Conservation (phyloP, 805 yeast species). For the Metschnikowia orientalis region DNA sequence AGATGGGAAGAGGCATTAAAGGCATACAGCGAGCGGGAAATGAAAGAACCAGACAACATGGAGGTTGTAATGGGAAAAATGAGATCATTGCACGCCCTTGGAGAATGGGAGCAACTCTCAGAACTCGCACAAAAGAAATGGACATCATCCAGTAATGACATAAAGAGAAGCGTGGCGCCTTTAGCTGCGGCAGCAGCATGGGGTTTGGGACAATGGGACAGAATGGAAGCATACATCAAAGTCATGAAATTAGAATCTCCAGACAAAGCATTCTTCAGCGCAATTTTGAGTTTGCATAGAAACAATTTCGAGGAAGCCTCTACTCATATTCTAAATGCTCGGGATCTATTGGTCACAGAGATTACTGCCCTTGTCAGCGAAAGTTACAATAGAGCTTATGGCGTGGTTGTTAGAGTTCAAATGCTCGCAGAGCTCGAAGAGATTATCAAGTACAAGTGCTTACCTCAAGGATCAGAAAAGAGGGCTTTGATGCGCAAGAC, state of each 20-base stretch:
- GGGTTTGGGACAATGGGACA: conserved; percentile 97
- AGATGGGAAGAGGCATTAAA: conserved; percentile 97
- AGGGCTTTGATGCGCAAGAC: conserved; percentile 78
- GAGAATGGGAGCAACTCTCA: conserved; percentile 94
- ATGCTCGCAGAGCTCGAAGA: conserved; percentile 97
- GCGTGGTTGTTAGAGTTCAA: conserved; percentile 93
- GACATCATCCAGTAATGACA: conserved; percentile 68
- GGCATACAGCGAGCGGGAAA: conserved; percentile 81
- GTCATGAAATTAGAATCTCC: conserved; percentile 93
- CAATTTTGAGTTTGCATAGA: conserved; percentile 79
- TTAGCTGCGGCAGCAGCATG: conserved; percentile 98
- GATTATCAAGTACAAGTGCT: conserved; percentile 79
- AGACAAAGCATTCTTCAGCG: conserved; percentile 91
- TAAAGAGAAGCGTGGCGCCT: conserved; percentile 84
- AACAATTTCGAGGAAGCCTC: conserved; percentile 81
- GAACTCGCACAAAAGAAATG: conserved; percentile 84
- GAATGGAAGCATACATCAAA: conserved; percentile 84
- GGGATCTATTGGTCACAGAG: conserved; percentile 88
- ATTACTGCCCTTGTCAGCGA: conserved; percentile 92
- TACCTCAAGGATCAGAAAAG: conserved; percentile 79
- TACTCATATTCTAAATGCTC: conserved; percentile 72
- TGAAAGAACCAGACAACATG: conserved; percentile 59
- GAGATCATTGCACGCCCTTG: conserved; percentile 97
- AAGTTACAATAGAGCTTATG: conserved; percentile 93
- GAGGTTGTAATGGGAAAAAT: conserved; percentile 96